Percentiles rank a stretch among this genome's conserved stretches.
Conservation (phyloP, 768 basidiomycete species). For the Paxillus ammoniavirescens region DNA sequence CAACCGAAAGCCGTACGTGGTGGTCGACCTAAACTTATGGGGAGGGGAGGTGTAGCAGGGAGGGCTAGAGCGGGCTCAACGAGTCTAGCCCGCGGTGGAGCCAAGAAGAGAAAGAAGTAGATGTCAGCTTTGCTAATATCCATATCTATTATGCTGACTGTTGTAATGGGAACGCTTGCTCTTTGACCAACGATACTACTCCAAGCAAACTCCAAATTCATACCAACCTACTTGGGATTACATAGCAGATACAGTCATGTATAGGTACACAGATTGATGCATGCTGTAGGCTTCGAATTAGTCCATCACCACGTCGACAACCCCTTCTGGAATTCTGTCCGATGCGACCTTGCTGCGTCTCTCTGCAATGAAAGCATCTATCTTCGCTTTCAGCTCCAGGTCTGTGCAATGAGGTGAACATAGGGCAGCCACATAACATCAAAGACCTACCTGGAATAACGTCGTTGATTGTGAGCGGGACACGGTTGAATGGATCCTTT, state of each 20-base stretch:
- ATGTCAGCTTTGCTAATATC: neutral
- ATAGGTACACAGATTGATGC: conserved; percentile 8
- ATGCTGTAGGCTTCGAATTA: conserved; percentile 5
- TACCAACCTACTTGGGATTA: neutral
- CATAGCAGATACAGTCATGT: neutral
- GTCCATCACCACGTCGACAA: conserved; percentile 28
- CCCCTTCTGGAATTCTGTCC: conserved; percentile 21
- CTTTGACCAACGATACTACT: conserved; percentile 2
- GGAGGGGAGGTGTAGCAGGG: conserved; percentile 22
- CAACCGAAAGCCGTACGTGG: conserved; percentile 24
- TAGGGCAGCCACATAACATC: neutral
- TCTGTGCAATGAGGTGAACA: conserved; percentile 39
- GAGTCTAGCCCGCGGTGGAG: conserved; percentile 21
- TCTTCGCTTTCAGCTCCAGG: conserved; percentile 67
- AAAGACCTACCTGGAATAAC: conserved; percentile 66
- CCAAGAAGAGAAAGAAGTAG: conserved; percentile 35
- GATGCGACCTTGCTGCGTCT: conserved; percentile 39
- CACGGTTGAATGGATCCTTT: conserved; percentile 94
- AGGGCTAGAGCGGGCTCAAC: conserved; percentile 27
- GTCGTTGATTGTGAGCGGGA: conserved; percentile 76
- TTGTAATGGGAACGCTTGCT: neutral
- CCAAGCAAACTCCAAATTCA: no score
- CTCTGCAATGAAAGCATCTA: conserved; percentile 68
- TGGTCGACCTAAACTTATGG: conserved; percentile 23
- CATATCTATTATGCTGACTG: neutral